These are phyloP conservation scores for Teunomyces tritomae DNA, from an alignment of 805 yeast species.

Conservation along the genomic window DNA sequence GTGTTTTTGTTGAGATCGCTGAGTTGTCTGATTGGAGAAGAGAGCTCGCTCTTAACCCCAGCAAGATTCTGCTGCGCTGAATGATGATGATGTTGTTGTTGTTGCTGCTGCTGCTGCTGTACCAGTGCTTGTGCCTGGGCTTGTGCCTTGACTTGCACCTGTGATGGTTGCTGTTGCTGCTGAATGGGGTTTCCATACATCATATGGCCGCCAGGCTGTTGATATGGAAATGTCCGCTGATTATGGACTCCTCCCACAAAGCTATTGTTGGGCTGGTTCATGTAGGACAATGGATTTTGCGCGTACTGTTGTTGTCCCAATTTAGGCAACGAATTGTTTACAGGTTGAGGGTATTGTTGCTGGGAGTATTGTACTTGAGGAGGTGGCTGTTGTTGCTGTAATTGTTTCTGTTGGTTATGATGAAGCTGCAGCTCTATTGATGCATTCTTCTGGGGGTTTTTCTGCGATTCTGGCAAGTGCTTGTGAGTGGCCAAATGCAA, in stretches of 20 bases:
- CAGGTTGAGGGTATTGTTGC: slow-evolving; percentile 13
- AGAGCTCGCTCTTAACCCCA: slow-evolving; percentile 40
- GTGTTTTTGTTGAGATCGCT: slow-evolving; percentile 20
- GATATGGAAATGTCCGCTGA: slow-evolving; percentile 13
- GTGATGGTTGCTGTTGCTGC: slow-evolving; percentile 13
- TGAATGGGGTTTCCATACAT: slow-evolving; percentile 22
- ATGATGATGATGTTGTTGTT: slow-evolving; percentile 8
- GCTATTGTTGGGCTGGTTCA: slow-evolving; percentile 11
- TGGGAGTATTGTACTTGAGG: slow-evolving; percentile 2
- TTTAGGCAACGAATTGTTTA: slow-evolving; percentile 18
- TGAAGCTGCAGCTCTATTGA: slow-evolving; percentile 16
- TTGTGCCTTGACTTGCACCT: neutral
- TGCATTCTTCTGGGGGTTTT: slow-evolving; percentile 20
- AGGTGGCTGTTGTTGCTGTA: slow-evolving; percentile 12
- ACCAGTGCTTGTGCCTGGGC: slow-evolving; percentile 12
- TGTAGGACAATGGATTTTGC: slow-evolving; percentile 23
- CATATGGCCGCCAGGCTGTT: slow-evolving; percentile 18
- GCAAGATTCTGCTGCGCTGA: slow-evolving; percentile 7
- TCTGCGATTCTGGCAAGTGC: slow-evolving; percentile 48
- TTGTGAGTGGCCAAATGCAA: slow-evolving; percentile 64
- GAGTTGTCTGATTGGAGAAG: slow-evolving; percentile 32
- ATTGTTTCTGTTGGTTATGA: slow-evolving; percentile 15
- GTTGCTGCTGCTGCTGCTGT: slow-evolving; percentile 7
- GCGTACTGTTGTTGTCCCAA: slow-evolving; percentile 19
- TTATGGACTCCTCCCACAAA: slow-evolving; percentile 4